Evolutionary conservation across 768 basidiomycete species (phyloP).

Genomic region (Boletus eberwhitei): DNA sequence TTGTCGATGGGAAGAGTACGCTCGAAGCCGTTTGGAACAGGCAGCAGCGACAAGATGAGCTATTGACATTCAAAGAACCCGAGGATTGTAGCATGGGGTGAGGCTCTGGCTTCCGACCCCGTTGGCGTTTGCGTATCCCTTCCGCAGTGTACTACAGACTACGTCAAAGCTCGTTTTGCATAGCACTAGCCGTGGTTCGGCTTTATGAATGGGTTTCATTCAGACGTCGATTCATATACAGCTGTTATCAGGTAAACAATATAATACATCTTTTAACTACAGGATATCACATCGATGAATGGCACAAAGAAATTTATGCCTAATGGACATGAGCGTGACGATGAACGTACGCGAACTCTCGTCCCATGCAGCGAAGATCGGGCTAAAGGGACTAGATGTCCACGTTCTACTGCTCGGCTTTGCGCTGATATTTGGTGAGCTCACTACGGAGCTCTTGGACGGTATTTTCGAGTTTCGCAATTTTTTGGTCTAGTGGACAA

Average conservation of each 20-base stretch:
- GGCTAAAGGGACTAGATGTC: slow-evolving; percentile 1
- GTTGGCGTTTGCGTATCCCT: too few relatives aligned
- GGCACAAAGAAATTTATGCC: neutral
- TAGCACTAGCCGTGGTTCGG: too few relatives aligned
- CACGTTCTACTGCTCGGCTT: neutral
- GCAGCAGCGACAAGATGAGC: neutral
- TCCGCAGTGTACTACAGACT: too few relatives aligned
- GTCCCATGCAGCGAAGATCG: neutral
- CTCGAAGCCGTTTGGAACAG: neutral
- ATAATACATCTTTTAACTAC: neutral
- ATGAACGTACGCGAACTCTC: neutral
- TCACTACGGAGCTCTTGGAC: neutral
- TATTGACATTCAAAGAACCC: neutral
- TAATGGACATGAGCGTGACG: too few relatives aligned
- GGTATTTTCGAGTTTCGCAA: neutral
- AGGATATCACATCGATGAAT: too few relatives aligned
- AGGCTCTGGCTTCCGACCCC: too few relatives aligned
- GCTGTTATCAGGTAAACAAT: too few relatives aligned
- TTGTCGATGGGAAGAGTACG: neutral
- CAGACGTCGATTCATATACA: too few relatives aligned
- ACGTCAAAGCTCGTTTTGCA: too few relatives aligned
- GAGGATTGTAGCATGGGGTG: too few relatives aligned
- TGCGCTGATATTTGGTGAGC: neutral
- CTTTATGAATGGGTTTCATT: too few relatives aligned
- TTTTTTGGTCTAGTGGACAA: neutral